Conservation (phyloP, 148 eudicot genomes). For the Camellia granthamiana region DNA sequence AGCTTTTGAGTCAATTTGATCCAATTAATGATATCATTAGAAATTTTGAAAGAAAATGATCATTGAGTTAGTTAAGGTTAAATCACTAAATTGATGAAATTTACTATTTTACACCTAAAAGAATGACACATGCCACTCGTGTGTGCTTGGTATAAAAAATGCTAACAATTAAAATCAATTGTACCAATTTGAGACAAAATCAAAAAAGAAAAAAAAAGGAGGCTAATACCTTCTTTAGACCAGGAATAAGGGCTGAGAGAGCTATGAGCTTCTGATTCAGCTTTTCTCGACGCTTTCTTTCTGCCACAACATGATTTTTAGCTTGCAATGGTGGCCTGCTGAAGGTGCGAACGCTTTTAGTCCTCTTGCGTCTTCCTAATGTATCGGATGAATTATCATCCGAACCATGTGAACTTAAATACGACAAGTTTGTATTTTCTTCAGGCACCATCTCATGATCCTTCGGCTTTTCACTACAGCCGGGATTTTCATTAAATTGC, state of each 20-base stretch:
- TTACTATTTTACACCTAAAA: too few species aligned
- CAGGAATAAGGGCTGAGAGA: neutral
- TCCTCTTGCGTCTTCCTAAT: neutral
- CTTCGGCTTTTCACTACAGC: neutral
- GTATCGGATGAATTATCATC: neutral
- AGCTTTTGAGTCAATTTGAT: too few species aligned
- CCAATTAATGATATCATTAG: too few species aligned
- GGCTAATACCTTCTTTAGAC: constrained; percentile 1
- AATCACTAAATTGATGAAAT: too few species aligned
- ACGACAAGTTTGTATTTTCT: neutral
- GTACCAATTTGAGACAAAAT: too few species aligned
- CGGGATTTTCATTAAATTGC: neutral
- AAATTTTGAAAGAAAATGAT: too few species aligned
- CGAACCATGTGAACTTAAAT: neutral
- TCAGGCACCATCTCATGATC: neutral
- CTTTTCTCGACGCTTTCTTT: constrained; percentile 9
- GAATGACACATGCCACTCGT: too few species aligned
- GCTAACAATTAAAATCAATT: too few species aligned
- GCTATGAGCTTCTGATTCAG: neutral
- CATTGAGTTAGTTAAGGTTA: too few species aligned
- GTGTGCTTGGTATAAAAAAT: too few species aligned
- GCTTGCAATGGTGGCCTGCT: neutral
- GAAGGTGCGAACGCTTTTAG: neutral
- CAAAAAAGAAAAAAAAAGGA: neutral
- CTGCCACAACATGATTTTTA: neutral